These are phyloP conservation scores for Chrysopogon serrulatus DNA, from an alignment of 176 grass and related monocot species.

Conservation along the genomic window DNA sequence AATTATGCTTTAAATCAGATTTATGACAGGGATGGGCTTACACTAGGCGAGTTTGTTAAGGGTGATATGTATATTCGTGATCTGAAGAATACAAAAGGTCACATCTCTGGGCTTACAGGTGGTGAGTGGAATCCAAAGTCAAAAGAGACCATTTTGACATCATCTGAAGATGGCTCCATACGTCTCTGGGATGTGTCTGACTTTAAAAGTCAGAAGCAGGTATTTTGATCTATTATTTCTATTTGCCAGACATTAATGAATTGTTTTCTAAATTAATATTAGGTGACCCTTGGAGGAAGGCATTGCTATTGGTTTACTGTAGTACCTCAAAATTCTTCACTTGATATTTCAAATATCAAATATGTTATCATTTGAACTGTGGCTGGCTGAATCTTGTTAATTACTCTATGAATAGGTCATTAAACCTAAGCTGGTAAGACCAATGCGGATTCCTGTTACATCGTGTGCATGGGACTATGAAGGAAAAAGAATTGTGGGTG, in stretches of 20 bases:
- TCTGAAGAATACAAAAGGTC: slow-evolving; percentile 97
- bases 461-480: slow-evolving; percentile 94
- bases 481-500: slow-evolving; percentile 85
- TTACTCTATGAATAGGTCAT: slow-evolving; percentile 62
- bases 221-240: slow-evolving; percentile 17
- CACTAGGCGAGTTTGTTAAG: slow-evolving; percentile 89
- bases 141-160: slow-evolving; percentile 91
- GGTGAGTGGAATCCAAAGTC: slow-evolving; percentile 99
- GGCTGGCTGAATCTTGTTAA: neutral
- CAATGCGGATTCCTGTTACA: slow-evolving; percentile 79
- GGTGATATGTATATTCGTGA: slow-evolving; percentile 99
- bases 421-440: slow-evolving; percentile 88
- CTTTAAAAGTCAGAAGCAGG: slow-evolving; percentile 97
- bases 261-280: neutral
- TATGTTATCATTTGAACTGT: neutral
- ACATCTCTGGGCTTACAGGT: slow-evolving; percentile 88
- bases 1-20: slow-evolving; percentile 55
- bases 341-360: slow-evolving; percentile 13
- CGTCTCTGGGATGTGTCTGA: slow-evolving; percentile 93
- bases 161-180: slow-evolving; percentile 97
- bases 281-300: slow-evolving; percentile 14
- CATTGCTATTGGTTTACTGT: neutral
- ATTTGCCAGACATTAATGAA: neutral
- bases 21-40: slow-evolving; percentile 92
- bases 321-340: neutral